Conservation (phyloP, 2,329 filamentous ascomycete species). For the Tolypocladium ovalisporum region DNA sequence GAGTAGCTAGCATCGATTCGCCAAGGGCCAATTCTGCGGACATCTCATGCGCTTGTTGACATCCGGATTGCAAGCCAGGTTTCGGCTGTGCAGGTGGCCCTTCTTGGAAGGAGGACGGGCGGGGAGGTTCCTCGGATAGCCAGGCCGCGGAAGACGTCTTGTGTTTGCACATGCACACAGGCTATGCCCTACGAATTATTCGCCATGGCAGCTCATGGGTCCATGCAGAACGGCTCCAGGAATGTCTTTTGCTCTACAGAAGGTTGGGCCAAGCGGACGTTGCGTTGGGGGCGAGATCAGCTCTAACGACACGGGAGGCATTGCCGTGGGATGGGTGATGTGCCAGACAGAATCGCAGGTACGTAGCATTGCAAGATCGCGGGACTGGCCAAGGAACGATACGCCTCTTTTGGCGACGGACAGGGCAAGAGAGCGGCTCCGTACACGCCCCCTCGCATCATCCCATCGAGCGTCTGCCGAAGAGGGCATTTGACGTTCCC, state of each 20-base stretch:
- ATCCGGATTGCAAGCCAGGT: not conserved
- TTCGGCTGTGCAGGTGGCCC: conserved; percentile 28
- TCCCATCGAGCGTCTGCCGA: conserved; percentile 22
- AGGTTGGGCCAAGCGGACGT: conserved; percentile 13
- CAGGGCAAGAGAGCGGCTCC: not conserved
- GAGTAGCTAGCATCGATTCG: conserved; percentile 6
- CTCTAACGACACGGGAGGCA: conserved; percentile 7
- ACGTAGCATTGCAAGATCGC: conserved; percentile 4
- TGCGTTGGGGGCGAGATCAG: conserved; percentile 11
- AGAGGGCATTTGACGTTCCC: conserved; percentile 7
- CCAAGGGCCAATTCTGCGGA: not conserved
- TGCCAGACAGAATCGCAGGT: conserved; percentile 7
- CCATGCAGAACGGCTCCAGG: conserved; percentile 10
- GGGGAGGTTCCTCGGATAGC: not conserved
- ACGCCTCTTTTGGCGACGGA: conserved; percentile 1
- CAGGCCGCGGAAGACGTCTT: not conserved
- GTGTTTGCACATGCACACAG: not conserved
- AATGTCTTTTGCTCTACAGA: conserved; percentile 8
- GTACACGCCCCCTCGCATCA: conserved; percentile 1
- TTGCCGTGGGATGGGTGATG: conserved; percentile 7
- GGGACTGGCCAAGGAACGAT: not conserved
- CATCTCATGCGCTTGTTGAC: not conserved
- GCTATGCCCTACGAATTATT: not conserved
- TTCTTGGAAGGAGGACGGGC: conserved; percentile 36
- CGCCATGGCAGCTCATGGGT: not conserved